A percentile compares a stretch with the other conserved stretches of the same genome.
These are phyloP conservation scores for Exophiala dermatitidis DNA, from an alignment of 2,329 filamentous ascomycete genomes.

Conservation along the genomic window DNA sequence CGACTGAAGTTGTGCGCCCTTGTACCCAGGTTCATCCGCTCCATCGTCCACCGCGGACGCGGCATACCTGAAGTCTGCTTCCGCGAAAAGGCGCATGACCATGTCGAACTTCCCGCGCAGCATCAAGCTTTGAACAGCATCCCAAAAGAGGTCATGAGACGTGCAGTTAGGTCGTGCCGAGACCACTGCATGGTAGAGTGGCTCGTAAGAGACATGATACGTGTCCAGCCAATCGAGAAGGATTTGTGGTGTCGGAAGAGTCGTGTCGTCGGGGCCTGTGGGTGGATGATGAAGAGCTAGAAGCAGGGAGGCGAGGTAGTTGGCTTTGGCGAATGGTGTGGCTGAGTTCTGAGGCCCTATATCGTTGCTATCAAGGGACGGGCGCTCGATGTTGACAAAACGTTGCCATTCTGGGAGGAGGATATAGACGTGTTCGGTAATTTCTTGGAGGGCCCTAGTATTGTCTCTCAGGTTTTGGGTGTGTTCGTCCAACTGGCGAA, in stretches of 20 bases:
- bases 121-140: slow-evolving; percentile 65
- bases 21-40: slow-evolving; percentile 60
- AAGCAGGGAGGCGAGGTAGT: slow-evolving; percentile 69
- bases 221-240: slow-evolving; percentile 76
- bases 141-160: slow-evolving; percentile 74
- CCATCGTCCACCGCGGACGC: slow-evolving; percentile 57
- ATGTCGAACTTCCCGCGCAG: slow-evolving; percentile 66
- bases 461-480: slow-evolving; percentile 31
- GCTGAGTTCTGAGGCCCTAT: slow-evolving; percentile 60
- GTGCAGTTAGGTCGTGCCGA: slow-evolving; percentile 64
- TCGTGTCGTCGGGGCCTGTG: slow-evolving; percentile 25
- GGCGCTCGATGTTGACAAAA: slow-evolving; percentile 33
- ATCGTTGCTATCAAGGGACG: slow-evolving; percentile 40
- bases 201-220: slow-evolving; percentile 64
- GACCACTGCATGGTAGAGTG: slow-evolving; percentile 59
- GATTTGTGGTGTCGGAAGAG: slow-evolving; percentile 60
- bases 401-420: slow-evolving; percentile 26
- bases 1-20: slow-evolving; percentile 67
- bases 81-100: slow-evolving; percentile 60
- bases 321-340: slow-evolving; percentile 64
- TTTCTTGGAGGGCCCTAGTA: slow-evolving; percentile 25
- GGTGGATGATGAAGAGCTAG: slow-evolving; percentile 70
- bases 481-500: slow-evolving; percentile 56
- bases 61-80: slow-evolving; percentile 72
- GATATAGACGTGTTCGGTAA: slow-evolving; percentile 16